Conservation (phyloP, 768 basidiomycete genomes). For the Leccinellum rugosiceps region DNA sequence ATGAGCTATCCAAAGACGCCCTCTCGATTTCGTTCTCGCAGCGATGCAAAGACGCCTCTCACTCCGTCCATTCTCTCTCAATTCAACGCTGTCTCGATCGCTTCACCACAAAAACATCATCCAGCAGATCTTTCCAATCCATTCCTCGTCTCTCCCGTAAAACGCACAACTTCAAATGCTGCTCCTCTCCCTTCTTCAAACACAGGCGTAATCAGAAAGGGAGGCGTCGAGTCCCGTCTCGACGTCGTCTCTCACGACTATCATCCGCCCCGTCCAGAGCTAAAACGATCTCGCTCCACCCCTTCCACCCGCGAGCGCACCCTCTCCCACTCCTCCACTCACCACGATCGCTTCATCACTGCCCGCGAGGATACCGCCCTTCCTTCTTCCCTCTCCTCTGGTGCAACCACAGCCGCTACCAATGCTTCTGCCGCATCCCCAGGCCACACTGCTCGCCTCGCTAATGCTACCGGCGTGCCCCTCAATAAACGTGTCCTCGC, state of each 20-base stretch:
- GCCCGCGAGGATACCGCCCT: slow-evolving; percentile 52
- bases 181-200: slow-evolving; percentile 55
- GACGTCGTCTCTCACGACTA: slow-evolving; percentile 79
- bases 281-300: slow-evolving; percentile 72
- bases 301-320: slow-evolving; percentile 48
- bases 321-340: slow-evolving; percentile 38
- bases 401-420: slow-evolving; percentile 38
- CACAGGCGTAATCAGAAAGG: slow-evolving; percentile 72
- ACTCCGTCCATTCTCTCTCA: slow-evolving; percentile 42
- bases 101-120: slow-evolving; percentile 28
- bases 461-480: slow-evolving; percentile 71
- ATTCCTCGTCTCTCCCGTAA: slow-evolving; percentile 66
- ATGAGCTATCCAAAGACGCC: slow-evolving; percentile 42
- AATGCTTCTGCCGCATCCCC: slow-evolving; percentile 55
- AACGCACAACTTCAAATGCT: slow-evolving; percentile 51
- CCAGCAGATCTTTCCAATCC: slow-evolving; percentile 58
- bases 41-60: slow-evolving; percentile 48
- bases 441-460: slow-evolving; percentile 75
- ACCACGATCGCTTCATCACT: slow-evolving; percentile 73
- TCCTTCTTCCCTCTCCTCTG: slow-evolving; percentile 62
- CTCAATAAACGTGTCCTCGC: slow-evolving; percentile 80
- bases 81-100: slow-evolving; percentile 36
- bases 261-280: slow-evolving; percentile 56
- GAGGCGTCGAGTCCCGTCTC: slow-evolving; percentile 72
- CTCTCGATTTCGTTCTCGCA: slow-evolving; percentile 44